Percentiles rank a stretch among this genome's conserved stretches.
Conservation (phyloP, 176 grass and related monocot genomes). For the Paspalum vaginatum region DNA sequence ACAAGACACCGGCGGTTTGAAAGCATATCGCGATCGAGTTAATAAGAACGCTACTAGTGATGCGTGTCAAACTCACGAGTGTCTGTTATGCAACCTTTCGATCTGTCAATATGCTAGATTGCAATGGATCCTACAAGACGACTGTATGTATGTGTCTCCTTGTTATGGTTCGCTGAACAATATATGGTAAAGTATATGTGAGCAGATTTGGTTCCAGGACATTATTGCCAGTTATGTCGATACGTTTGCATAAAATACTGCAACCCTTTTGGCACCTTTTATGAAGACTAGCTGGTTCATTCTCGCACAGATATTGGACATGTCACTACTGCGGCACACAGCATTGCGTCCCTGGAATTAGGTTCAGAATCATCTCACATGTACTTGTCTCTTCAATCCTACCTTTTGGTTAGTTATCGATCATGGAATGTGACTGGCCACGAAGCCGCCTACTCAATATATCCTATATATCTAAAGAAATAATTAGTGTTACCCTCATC, state of each 20-base stretch:
- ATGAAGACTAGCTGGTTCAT: neutral
- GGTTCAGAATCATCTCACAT: neutral
- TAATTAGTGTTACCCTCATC: neutral
- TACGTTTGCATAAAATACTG: slow-evolving; percentile 32
- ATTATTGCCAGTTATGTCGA: slow-evolving; percentile 6
- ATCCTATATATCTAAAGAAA: neutral
- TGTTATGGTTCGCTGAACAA: neutral
- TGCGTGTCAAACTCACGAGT: slow-evolving; percentile 25
- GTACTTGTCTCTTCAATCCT: neutral
- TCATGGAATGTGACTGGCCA: slow-evolving; percentile 15
- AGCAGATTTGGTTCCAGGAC: slow-evolving; percentile 44
- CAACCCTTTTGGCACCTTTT: slow-evolving; percentile 17
- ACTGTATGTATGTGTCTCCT: neutral
- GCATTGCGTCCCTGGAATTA: neutral
- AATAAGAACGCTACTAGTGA: neutral
- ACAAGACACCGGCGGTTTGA: neutral
- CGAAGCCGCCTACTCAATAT: neutral
- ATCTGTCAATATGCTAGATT: slow-evolving; percentile 18
- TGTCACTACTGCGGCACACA: slow-evolving; percentile 29
- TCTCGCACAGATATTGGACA: neutral
- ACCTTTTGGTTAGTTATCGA: neutral
- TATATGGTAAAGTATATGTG: slow-evolving; percentile 4
- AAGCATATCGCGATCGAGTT: neutral
- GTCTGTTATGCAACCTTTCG: neutral
- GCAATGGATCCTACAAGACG: neutral